Evolutionary conservation across 768 basidiomycete species (phyloP).

Genomic region (Mycena olivaceomarginata): DNA sequence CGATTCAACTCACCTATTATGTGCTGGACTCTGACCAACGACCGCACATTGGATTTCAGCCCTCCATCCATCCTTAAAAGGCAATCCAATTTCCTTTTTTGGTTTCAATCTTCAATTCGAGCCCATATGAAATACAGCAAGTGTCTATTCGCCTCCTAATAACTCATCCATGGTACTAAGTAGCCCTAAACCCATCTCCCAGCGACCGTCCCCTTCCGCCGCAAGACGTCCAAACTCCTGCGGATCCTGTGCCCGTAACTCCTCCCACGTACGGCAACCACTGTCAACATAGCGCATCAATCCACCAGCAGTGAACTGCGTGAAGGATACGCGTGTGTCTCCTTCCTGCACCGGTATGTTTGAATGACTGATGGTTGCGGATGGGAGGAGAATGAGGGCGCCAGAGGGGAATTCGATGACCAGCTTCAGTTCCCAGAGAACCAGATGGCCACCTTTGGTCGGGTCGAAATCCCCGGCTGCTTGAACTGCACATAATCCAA

Average conservation of each 20-base stretch:
- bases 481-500: conserved; percentile 56
- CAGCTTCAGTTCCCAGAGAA: conserved; percentile 46
- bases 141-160: no score
- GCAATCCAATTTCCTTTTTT: neutral
- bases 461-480: conserved; percentile 53
- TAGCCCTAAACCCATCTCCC: no score
- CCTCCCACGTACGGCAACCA: no score
- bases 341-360: conserved; percentile 47
- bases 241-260: no score
- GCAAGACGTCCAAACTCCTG: neutral
- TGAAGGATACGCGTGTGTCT: conserved; percentile 48
- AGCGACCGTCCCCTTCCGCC: no score
- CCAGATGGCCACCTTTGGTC: neutral
- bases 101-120: neutral
- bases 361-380: conserved; percentile 50
- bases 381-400: conserved; percentile 52
- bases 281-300: no score
- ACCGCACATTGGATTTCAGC: neutral
- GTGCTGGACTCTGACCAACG: neutral
- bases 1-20: no score
- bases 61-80: neutral
- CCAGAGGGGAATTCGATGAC: no score
- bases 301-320: conserved; percentile 14
- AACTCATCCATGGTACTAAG: no score
- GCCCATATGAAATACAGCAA: no score